Evolutionary conservation across 192 early-diverging fungal species (phyloP), one percentile per base, ranked within the genome.

Genomic region (Coemansia sp.): DNA sequence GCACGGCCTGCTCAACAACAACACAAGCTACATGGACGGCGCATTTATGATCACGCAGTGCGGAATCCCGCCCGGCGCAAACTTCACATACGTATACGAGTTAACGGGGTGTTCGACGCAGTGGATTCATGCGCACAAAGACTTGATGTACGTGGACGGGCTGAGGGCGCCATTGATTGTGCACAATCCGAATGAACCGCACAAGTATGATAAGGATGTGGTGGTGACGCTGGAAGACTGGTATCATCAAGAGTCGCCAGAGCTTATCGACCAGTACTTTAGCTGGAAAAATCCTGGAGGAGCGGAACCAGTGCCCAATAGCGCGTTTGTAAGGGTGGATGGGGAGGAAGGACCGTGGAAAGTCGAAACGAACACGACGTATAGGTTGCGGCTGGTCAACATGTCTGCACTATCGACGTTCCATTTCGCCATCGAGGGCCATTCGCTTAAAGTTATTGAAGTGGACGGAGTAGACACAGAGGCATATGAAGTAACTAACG

Each of bases 331-430:
- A 23, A 64, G 66, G 22, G 67, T 84, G 37, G 66, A 74, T n/a
- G 76, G 61, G 12, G 68, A 74, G 76, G 61, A 16, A 32, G 41
- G 8, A 43, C 56, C 35, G 53, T 75, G 90, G 59, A 64, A 61
- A 39, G 90, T 96, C 70, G 66, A 64, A 35, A 83, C 91, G 1
- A 90, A 89, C 57, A 93, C 91, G 78, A 92, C 86, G 9, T 94
- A 94, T 75, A 86, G 91, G 59, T 62, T 96, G 61, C 88, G 94
- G 3, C 60, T 96, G 54, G 88, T 96, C 78, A 91, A 89, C 74
- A 91, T 89, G 85, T 87, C 86, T 24, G 88, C 89, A 20, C 77
- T 92, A 58, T 71, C 86, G 16, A 88, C 85, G 71, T 95, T 89
- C 83, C 81, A 85, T 59, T 84, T 95, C 61, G 85, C 82, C 35